These are phyloP conservation scores for Cryphonectria parasitica DNA, from an alignment of 2,329 filamentous ascomycete genomes.

Conservation along the genomic window DNA sequence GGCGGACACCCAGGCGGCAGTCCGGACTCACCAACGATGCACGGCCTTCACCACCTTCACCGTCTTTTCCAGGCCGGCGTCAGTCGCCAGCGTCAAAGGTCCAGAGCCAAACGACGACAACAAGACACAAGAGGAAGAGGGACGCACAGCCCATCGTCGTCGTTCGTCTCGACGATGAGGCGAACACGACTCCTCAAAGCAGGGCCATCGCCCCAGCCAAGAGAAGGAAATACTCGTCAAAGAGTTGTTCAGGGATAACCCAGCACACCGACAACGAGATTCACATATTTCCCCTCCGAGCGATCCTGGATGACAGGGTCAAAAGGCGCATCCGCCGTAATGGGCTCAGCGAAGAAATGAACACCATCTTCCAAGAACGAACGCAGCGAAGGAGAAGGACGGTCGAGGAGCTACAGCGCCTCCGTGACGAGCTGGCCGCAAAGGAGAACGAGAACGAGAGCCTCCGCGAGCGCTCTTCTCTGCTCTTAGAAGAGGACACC, in stretches of 20 bases:
- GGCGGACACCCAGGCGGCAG: slow-evolving; percentile 19
- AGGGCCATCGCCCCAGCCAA: slow-evolving; percentile 6
- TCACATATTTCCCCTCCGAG: slow-evolving; percentile 54
- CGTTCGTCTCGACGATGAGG: background rate
- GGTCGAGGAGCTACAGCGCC: slow-evolving; percentile 51
- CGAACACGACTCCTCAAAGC: background rate
- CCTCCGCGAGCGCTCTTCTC: slow-evolving; percentile 37
- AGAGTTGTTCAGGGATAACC: background rate
- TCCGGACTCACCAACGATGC: background rate
- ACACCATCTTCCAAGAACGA: slow-evolving; percentile 53
- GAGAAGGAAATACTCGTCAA: background rate
- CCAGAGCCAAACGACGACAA: background rate
- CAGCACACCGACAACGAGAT: slow-evolving; percentile 30
- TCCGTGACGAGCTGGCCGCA: slow-evolving; percentile 52
- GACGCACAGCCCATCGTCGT: slow-evolving; percentile 7
- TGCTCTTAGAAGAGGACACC: slow-evolving; percentile 4
- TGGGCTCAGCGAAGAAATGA: slow-evolving; percentile 62
- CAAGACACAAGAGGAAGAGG: slow-evolving; percentile 23
- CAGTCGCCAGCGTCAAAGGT: background rate
- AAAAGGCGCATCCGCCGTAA: slow-evolving; percentile 61
- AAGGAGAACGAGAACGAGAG: slow-evolving; percentile 59
- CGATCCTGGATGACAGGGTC: slow-evolving; percentile 60
- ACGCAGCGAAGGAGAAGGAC: slow-evolving; percentile 44
- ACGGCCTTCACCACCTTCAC: background rate
- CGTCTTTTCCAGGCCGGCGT: background rate